phyloP scores from a whole-genome alignment of 768 basidiomycete species.

The Russula compacta region DNA sequence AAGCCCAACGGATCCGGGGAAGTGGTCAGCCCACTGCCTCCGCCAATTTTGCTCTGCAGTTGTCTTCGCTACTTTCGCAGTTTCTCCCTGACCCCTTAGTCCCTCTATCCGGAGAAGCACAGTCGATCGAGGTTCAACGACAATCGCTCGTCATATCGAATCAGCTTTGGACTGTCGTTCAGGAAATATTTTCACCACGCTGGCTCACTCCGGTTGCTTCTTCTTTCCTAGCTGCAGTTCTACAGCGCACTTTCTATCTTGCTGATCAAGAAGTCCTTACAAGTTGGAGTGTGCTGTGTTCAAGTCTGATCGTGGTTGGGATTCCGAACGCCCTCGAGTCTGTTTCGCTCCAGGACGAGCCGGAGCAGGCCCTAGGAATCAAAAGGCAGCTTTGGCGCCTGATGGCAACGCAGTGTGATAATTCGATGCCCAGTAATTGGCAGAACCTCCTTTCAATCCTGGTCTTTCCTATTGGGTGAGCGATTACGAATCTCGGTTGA shows the following conservation, averaged over 20 bases:
- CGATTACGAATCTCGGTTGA: background rate
- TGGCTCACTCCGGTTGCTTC: background rate
- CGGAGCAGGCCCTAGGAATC: background rate
- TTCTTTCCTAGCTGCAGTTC: constrained; percentile 2
- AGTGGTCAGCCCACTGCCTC: background rate
- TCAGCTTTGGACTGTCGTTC: constrained; percentile 7
- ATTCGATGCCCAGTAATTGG: background rate
- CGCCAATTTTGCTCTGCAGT: background rate
- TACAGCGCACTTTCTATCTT: constrained; percentile 5
- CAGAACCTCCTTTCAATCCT: background rate
- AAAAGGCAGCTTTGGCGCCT: constrained; percentile 12
- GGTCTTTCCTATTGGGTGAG: constrained; percentile 7
- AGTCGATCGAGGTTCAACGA: background rate
- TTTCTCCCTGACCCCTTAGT: background rate
- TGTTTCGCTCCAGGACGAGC: background rate
- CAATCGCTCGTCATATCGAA: constrained; percentile 2
- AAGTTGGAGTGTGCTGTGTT: constrained; percentile 10
- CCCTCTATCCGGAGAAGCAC: constrained; percentile 1
- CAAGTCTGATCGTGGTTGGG: constrained; percentile 1
- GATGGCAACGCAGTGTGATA: background rate
- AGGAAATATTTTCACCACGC: background rate
- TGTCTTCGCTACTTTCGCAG: background rate
- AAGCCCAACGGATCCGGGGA: background rate
- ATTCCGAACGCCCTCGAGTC: constrained; percentile 3
- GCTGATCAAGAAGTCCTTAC: background rate